These are phyloP conservation scores for Fusarium sp. DNA, from an alignment of 2,329 filamentous ascomycete genomes.

Conservation along the genomic window DNA sequence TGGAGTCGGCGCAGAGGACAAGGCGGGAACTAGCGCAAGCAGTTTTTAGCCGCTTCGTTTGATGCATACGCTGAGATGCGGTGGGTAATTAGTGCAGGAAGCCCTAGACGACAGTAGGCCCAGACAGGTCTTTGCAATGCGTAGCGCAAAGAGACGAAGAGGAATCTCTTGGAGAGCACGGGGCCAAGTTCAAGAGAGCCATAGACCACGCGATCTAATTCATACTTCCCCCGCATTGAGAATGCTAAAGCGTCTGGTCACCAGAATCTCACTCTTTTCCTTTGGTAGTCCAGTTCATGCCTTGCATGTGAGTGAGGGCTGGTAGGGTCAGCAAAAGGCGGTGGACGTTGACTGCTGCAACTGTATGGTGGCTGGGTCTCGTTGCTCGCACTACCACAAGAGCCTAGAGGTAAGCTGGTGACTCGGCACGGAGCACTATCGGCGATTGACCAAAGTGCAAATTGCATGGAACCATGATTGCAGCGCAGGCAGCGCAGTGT, in stretches of 20 bases:
- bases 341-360: conserved; percentile 17
- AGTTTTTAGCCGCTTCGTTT: conserved; percentile 43
- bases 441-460: conserved; percentile 18
- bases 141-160: conserved; percentile 13
- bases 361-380: conserved; percentile 7
- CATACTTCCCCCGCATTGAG: conserved; percentile 11
- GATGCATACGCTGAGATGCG: conserved; percentile 40
- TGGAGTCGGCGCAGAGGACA: conserved; percentile 16
- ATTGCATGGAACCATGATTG: conserved; percentile 39
- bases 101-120: conserved; percentile 10
- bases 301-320: conserved; percentile 3
- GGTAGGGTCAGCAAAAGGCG: conserved; percentile 32
- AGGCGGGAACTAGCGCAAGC: conserved; percentile 46
- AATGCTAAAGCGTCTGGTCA: neutral
- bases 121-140: conserved; percentile 21
- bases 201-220: conserved; percentile 10
- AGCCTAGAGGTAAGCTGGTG: conserved; percentile 15
- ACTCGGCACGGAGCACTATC: conserved; percentile 31
- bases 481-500: conserved; percentile 5
- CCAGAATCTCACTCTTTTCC: neutral
- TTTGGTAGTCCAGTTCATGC: neutral
- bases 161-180: conserved; percentile 15
- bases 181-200: conserved; percentile 9
- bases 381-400: conserved; percentile 21
- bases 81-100: conserved; percentile 8